Evolutionary conservation across 257 asterid genomes (phyloP).

Genomic region (Ilex aquifolium): DNA sequence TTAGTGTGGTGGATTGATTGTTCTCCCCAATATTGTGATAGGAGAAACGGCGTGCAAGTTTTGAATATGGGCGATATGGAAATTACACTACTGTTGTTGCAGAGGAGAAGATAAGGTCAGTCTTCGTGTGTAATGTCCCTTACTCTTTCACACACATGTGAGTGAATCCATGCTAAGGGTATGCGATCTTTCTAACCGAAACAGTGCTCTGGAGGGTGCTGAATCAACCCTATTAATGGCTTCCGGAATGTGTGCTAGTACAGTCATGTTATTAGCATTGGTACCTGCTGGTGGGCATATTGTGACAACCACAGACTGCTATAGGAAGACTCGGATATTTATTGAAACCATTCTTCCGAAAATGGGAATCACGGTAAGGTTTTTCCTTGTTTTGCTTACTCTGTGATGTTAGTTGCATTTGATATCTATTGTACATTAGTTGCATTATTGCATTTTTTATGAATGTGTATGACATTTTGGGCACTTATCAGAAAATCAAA

Average conservation of each 20-base stretch:
- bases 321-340: constrained; percentile 79
- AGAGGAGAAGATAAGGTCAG: constrained; percentile 84
- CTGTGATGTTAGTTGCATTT: no score
- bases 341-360: constrained; percentile 81
- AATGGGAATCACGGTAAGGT: constrained; percentile 80
- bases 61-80: constrained; percentile 92
- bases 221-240: constrained; percentile 76
- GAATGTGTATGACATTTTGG: no score
- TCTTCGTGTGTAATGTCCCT: constrained; percentile 2
- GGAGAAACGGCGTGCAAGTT: constrained; percentile 78
- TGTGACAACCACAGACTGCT: constrained; percentile 91
- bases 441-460: no score
- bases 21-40: constrained; percentile 24
- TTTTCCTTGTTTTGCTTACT: neutral
- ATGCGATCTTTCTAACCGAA: constrained; percentile 17
- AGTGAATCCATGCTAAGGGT: neutral
- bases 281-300: constrained; percentile 94
- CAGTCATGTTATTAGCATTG: constrained; percentile 76
- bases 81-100: constrained; percentile 78
- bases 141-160: neutral
- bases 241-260: constrained; percentile 93
- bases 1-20: neutral
- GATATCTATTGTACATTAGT: no score
- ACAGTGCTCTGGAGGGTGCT: constrained; percentile 97
- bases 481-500: no score